phyloP scores from a whole-genome alignment of 2,329 filamentous ascomycete genomes.

The Amauroascus niger region DNA sequence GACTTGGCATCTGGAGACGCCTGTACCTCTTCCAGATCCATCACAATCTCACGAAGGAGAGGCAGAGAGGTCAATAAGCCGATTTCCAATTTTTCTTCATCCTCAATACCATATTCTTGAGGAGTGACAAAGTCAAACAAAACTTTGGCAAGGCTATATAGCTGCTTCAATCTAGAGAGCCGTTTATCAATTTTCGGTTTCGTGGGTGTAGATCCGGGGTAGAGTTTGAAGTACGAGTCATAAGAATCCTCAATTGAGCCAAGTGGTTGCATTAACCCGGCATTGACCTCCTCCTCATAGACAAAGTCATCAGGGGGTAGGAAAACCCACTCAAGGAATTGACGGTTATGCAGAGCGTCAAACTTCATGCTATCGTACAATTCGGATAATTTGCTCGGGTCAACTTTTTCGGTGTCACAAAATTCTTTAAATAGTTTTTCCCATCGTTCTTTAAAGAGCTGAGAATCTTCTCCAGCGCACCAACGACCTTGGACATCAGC shows the following conservation, averaged over 20 bases:
- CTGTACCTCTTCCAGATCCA: constrained; percentile 93
- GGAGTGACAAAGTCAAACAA: constrained; percentile 97
- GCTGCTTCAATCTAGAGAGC: constrained; percentile 77
- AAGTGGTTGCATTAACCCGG: constrained; percentile 35
- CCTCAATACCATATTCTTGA: constrained; percentile 93
- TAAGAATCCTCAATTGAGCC: constrained; percentile 46
- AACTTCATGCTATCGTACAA: constrained; percentile 99
- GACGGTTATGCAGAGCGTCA: constrained; percentile 89
- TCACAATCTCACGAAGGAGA: constrained; percentile 89
- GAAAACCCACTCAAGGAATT: constrained; percentile 95
- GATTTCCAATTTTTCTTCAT: constrained; percentile 96
- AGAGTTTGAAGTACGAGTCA: constrained; percentile 78
- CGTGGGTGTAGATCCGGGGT: constrained; percentile 62
- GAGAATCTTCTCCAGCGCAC: constrained; percentile 93
- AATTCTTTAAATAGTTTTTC: constrained; percentile 97
- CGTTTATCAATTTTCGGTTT: constrained; percentile 75
- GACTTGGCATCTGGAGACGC: constrained; percentile 87
- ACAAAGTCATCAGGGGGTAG: constrained; percentile 67
- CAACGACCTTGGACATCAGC: constrained; percentile 75
- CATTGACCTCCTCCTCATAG: constrained; percentile 55
- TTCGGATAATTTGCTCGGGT: constrained; percentile 97
- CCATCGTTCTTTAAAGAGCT: constrained; percentile 93
- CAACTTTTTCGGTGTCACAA: constrained; percentile 92
- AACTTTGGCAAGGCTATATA: constrained; percentile 89
- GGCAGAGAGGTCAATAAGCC: constrained; percentile 88